Percentiles rank a stretch among this genome's conserved stretches.
Evolutionary conservation across 2,329 filamentous ascomycete genomes (phyloP).

Genomic region (Aspergillus tanneri): DNA sequence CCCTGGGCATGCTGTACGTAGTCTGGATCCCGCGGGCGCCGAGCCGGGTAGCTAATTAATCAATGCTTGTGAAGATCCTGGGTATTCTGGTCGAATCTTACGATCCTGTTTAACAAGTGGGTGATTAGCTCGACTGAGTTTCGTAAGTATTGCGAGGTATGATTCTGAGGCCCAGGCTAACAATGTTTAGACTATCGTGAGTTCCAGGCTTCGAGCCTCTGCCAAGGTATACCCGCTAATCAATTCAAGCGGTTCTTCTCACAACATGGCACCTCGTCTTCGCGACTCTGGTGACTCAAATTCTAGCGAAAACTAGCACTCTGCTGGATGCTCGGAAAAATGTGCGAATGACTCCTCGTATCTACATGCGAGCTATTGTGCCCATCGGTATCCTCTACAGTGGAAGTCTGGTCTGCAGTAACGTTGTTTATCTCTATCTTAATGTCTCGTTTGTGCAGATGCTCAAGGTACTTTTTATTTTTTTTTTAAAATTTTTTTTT

Average conservation of each 20-base stretch:
- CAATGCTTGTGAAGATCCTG: conserved; percentile 13
- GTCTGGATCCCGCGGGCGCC: background rate
- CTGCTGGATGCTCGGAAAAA: conserved; percentile 87
- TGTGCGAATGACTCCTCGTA: conserved; percentile 87
- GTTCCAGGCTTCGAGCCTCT: background rate
- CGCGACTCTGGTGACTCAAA: conserved; percentile 85
- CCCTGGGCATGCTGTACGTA: conserved; percentile 14
- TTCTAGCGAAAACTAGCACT: conserved; percentile 81
- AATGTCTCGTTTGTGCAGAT: conserved; percentile 97
- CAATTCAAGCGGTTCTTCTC: conserved; percentile 56
- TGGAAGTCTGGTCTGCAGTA: conserved; percentile 90
- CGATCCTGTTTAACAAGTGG: conserved; percentile 97
- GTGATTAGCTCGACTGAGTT: conserved; percentile 81
- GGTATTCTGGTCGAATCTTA: conserved; percentile 23
- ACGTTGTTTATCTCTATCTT: conserved; percentile 89
- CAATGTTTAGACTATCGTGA: conserved; percentile 16
- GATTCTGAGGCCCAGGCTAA: conserved; percentile 1
- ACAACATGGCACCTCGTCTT: conserved; percentile 92
- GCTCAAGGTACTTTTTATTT: conserved; percentile 70
- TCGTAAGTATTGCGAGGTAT: conserved; percentile 54
- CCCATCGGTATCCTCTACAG: conserved; percentile 95
- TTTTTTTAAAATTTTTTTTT: no score
- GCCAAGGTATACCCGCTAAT: background rate
- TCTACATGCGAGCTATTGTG: conserved; percentile 86
- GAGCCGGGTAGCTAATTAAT: background rate